phyloP scores from a whole-genome alignment of 1,284 basidiomycete species.

The Cryptococcus sp. region DNA sequence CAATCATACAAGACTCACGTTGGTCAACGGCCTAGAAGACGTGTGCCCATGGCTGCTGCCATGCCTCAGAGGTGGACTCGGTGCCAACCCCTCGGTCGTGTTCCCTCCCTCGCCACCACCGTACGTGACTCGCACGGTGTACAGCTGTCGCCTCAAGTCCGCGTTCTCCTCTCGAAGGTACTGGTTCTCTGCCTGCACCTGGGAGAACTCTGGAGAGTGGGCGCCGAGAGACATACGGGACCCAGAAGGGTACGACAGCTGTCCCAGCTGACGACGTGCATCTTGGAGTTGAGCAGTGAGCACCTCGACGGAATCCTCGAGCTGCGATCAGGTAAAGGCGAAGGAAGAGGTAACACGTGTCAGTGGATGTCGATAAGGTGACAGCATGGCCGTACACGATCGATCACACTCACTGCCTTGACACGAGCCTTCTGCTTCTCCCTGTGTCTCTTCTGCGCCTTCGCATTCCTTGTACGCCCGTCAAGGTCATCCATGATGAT shows the following conservation, averaged over 20 bases:
- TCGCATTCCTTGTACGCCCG: conserved; percentile 64
- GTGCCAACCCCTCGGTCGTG: neutral
- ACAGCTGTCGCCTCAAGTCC: conserved; percentile 40
- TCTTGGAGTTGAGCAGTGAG: conserved; percentile 42
- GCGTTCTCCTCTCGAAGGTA: conserved; percentile 45
- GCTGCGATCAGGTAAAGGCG: conserved; percentile 20
- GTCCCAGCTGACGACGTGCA: conserved; percentile 39
- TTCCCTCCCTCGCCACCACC: conserved; percentile 7
- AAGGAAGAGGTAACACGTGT: neutral
- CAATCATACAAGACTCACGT: conserved; percentile 6
- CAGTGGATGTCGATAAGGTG: neutral
- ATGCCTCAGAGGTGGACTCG: conserved; percentile 18
- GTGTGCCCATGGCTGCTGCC: conserved; percentile 8
- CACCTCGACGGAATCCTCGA: conserved; percentile 41
- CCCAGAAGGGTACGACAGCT: conserved; percentile 24
- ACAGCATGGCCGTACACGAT: neutral
- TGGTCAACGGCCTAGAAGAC: neutral
- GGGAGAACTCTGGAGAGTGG: conserved; percentile 33
- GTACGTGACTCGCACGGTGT: conserved; percentile 23
- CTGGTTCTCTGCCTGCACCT: conserved; percentile 38
- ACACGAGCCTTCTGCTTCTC: conserved; percentile 91
- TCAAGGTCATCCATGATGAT: conserved; percentile 37
- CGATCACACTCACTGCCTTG: conserved; percentile 66
- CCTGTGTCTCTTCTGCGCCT: conserved; percentile 82
- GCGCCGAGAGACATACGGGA: conserved; percentile 24